Base-by-base conservation (phyloP, 2,329 filamentous ascomycete genomes). In the Pseudogymnoascus sp. region DNA sequence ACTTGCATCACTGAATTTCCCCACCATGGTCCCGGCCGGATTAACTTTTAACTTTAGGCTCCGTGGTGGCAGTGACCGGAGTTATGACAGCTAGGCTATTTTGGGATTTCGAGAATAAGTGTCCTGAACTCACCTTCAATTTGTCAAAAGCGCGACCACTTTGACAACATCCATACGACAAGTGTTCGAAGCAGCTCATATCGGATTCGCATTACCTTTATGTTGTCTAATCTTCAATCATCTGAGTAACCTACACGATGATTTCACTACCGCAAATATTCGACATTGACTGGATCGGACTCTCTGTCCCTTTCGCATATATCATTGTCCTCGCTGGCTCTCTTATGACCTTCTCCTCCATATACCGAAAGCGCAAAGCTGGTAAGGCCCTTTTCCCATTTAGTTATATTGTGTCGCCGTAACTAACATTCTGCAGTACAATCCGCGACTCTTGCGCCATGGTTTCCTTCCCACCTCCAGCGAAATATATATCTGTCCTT, bases 401-500 rank as follows among this genome's bases (percentile, higher is more conserved):
- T n/a, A 62, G 40, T 3, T 31, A 38, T 61, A 21, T 62, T 6
- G 63, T 63, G 65, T 63, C 21, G 66, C 68, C 67, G 69, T 65
- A 62, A 62, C 64, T 64, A 71, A 69, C 64, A 62, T 21, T 28
- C 23, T 63, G 63, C 68, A 92, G 89, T 81, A 68, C 86, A 91
- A 78, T 89, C 89, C 71, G 88, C 91, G 62, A 91, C 90, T 69
- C 86, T 99, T 66, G 91, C 90, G 69, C 92, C 93, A 69, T 99
- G 95, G 93, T 99, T 99, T 77, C 87, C 88, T 23, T 84, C 89
- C 62, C 93, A 99, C 75, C 81, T 96, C 61, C 90, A 95, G 77
- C 90, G 93, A 77, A 93, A 99, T 77, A 86, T 99, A 74, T 99
- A 97, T 81, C 85, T 96, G 65, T 92, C 92, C 50, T 86, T 99